A percentile compares a stretch with the other conserved stretches of the same genome.
phyloP scores from a whole-genome alignment of 1,284 basidiomycete species.

The Irpex lacteus region DNA sequence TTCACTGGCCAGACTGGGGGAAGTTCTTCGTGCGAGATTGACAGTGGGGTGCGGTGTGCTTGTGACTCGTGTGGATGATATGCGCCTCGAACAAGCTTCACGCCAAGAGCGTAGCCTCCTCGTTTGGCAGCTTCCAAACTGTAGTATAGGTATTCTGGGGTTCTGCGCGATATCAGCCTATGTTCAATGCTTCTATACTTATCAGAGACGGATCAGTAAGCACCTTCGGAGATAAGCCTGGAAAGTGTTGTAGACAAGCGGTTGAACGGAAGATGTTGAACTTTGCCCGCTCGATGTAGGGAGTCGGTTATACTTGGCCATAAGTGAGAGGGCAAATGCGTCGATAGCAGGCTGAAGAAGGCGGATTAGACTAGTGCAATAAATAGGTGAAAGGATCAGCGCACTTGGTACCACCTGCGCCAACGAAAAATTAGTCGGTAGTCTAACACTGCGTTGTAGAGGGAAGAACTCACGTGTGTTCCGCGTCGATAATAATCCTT shows the following conservation, averaged over 20 bases:
- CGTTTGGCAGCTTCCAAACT: constrained; percentile 69
- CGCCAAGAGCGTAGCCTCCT: constrained; percentile 79
- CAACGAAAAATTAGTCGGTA: background rate
- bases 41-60: constrained; percentile 38
- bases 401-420: constrained; percentile 63
- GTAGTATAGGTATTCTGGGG: constrained; percentile 63
- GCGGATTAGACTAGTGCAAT: background rate
- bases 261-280: constrained; percentile 38
- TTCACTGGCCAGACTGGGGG: constrained; percentile 73
- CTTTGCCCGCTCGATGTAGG: constrained; percentile 17
- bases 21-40: constrained; percentile 53
- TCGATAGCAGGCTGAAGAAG: constrained; percentile 75
- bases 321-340: constrained; percentile 72
- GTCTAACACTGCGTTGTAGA: background rate
- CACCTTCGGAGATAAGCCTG: constrained; percentile 82
- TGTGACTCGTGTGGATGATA: constrained; percentile 82
- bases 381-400: background rate
- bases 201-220: constrained; percentile 12
- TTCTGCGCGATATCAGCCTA: constrained; percentile 38
- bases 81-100: constrained; percentile 94
- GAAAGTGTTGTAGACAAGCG: constrained; percentile 78
- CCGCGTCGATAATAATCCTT: constrained; percentile 78
- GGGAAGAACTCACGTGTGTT: constrained; percentile 55
- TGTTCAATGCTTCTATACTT: background rate
- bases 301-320: constrained; percentile 73